Percentiles rank a stretch among this genome's conserved stretches.
phyloP scores from a whole-genome alignment of 805 yeast species.

The Candida michaelii region DNA sequence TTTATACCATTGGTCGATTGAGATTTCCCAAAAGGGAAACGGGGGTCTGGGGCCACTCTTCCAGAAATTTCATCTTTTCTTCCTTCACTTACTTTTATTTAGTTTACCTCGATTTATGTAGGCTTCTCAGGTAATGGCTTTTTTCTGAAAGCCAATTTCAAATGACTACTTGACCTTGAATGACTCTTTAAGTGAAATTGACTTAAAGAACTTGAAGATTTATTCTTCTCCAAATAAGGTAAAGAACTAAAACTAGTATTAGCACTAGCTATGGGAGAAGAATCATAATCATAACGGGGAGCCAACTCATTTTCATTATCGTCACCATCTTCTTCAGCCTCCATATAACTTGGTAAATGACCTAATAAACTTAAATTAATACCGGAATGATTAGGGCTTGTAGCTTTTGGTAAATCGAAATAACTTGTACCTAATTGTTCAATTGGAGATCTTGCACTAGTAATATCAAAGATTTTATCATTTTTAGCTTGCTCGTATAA shows the following conservation, averaged over 20 bases:
- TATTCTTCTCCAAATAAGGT: slow-evolving; percentile 3
- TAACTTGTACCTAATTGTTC: slow-evolving; percentile 35
- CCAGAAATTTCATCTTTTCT: no score
- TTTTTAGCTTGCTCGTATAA: slow-evolving; percentile 38
- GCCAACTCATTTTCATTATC: slow-evolving; percentile 26
- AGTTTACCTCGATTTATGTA: no score
- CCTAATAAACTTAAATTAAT: slow-evolving; percentile 27
- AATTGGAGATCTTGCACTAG: slow-evolving; percentile 33
- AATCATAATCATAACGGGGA: slow-evolving; percentile 18
- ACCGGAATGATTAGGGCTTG: neutral
- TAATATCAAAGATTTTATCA: slow-evolving; percentile 39
- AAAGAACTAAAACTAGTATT: slow-evolving; percentile 1
- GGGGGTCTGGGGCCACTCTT: no score
- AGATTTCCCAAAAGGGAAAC: no score
- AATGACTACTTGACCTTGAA: slow-evolving; percentile 8
- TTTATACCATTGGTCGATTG: no score
- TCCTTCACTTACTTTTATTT: no score
- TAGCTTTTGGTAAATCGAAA: slow-evolving; percentile 29
- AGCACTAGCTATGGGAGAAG: neutral
- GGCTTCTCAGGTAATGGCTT: slow-evolving; percentile 1
- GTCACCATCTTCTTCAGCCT: slow-evolving; percentile 38
- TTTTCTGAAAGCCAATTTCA: slow-evolving; percentile 5
- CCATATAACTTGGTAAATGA: slow-evolving; percentile 39
- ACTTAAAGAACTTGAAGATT: slow-evolving; percentile 4
- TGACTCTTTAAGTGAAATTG: neutral